Conservation (phyloP, 345 rosid species). For the thale cress (Arabidopsis thaliana) region DNA sequence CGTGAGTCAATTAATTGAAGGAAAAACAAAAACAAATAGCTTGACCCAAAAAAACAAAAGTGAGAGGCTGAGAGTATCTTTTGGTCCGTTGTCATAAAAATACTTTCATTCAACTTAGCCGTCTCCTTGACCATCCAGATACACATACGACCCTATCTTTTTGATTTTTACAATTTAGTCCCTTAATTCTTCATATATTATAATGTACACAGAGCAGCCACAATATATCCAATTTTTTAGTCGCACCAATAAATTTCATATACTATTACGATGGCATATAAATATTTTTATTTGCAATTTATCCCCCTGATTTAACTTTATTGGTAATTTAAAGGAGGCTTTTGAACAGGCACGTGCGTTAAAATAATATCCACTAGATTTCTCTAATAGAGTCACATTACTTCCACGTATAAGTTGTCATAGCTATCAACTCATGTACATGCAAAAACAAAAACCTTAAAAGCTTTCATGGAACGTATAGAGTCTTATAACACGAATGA, state of each 20-base stretch:
- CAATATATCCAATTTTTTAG: not conserved
- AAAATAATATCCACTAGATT: slow-evolving; percentile 40
- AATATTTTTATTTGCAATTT: not conserved
- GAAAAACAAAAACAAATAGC: not conserved
- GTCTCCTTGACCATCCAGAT: slow-evolving; percentile 49
- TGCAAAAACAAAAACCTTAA: slow-evolving; percentile 17
- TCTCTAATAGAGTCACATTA: slow-evolving; percentile 15
- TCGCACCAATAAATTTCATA: slow-evolving; percentile 1
- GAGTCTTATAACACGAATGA: slow-evolving; percentile 37
- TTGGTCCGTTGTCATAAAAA: slow-evolving; percentile 30
- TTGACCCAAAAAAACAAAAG: slow-evolving; percentile 29
- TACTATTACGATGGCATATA: not conserved
- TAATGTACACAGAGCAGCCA: not conserved
- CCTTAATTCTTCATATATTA: slow-evolving; percentile 13
- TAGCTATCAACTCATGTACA: slow-evolving; percentile 27
- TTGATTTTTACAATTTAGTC: slow-evolving; percentile 5
- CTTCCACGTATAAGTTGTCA: slow-evolving; percentile 37
- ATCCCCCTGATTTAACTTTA: not conserved
- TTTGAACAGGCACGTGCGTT: slow-evolving; percentile 39
- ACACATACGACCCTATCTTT: slow-evolving; percentile 38
- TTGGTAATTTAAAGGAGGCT: slow-evolving; percentile 35
- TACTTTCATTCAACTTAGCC: slow-evolving; percentile 40
- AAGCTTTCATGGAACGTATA: slow-evolving; percentile 30
- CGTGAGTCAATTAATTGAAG: slow-evolving; percentile 22
- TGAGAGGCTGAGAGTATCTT: slow-evolving; percentile 36